Base-by-base conservation (phyloP, 331 rosid species). In the Malus hybrid region DNA sequence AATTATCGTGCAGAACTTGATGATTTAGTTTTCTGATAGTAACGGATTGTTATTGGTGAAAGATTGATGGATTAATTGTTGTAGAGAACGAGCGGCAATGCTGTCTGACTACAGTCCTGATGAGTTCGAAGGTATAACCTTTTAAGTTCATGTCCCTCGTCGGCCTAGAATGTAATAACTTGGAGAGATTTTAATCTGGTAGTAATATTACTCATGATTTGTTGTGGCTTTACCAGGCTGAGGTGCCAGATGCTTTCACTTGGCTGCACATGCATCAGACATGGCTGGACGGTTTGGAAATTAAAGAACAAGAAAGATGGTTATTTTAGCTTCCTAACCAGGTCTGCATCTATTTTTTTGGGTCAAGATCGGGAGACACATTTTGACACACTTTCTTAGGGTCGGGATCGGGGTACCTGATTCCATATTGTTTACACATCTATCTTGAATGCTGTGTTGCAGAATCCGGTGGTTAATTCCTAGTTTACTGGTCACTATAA, bases 251-350 rank as follows among this genome's bases (percentile, higher is more conserved):
- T 75, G 82, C 80, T 50, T 86, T 73, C 65, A 72, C 71, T 19
- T 93, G 96, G 94, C 68, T 85, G 84, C 89, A 93, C 73, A 11
- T 88, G 61, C 91, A 90, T 79, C 96, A 88, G 80, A 86, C 90
- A 56, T 85, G 91, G 93, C 80, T 82, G 80, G 93, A 80, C 62
- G 86, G 81, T 67, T 77, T 76, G 15, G 86, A 42, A 62, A 79
- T 59, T 80, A 80, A 80, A 48, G 70, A 85, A 20, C 80, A 81
- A 5, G 42, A 34, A 6, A 15, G 75, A 44, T 88, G 93, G 90
- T 61, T 85, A 42, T 74, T 84, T 67, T 90, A 83, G 78, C 50
- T 50, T 56, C 64, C 72, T 20, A 57, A 68, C 36, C 27, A 72
- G 80, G 68, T 77, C 82, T 65, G 27, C 20, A 56, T 68, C 60